Evolutionary conservation across 139 green algal species (phyloP), one percentile per base, ranked within the genome.

Genomic region (Eudorina sp.): DNA sequence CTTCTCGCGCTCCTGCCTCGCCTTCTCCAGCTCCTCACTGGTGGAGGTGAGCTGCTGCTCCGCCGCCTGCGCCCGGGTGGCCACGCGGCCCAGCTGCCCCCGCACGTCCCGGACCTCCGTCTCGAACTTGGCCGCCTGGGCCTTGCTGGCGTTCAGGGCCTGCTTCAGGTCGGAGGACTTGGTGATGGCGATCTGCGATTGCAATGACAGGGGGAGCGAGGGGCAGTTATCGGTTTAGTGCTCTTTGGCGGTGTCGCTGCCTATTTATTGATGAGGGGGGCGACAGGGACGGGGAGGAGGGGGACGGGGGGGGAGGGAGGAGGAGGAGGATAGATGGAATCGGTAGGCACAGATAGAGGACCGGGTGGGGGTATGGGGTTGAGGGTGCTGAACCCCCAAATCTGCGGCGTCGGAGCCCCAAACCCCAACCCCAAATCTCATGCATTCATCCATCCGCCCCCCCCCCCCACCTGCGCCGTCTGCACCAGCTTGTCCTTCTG

Each of bases 101-200:
- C 53, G 77, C 34, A 84, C 53, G 27, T 73, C 53, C 4, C 3
- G 36, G 5, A 79, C 82, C 82, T 78, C 80, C 18, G 6, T 38
- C 80, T 86, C 80, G 11, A 78, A 66, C 43, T 77, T 77, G n/a
- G 60, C n/a, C 0, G 80, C 62, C 62, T 66, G 62, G 36, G 31
- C 27, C 62, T 64, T 76, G 25, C 16, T 51, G n/a, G n/a, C 45
- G 80, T 86, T 86, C 40, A 86, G 80, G 29, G 60, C 80, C 80
- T 86, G 80, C 80, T 86, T 86, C 5, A 86, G 62, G 58, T 86
- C 80, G 3, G 80, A 68, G 14, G 62, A 78, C 43, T 77, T 62
- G 62, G 43, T 78, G 80, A 86, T 86, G 40, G 80, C 60, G 3
- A 75, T 60, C 76, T 84, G 76, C 36, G 73, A 41, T 2, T 25